Base-by-base conservation (phyloP, 2,329 filamentous ascomycete species). In the Fusarium sp. region DNA sequence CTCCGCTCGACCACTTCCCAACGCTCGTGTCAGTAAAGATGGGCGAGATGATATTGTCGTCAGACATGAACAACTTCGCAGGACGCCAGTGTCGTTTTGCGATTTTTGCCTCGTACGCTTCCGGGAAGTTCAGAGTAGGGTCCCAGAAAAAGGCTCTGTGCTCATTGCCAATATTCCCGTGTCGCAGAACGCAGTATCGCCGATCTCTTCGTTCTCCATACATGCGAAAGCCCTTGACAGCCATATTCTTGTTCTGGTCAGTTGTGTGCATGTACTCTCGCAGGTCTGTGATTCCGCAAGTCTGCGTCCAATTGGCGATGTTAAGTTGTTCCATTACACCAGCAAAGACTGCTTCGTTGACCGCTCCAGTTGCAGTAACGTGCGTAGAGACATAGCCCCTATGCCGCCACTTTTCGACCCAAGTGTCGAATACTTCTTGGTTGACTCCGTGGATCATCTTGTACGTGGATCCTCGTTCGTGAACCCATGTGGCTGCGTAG, bases 161-260 rank as follows among this genome's bases (percentile, higher is more conserved):
- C 21, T 71, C 47, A 20, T 69, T 67, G 39, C 44, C 52, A 3
- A 59, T 15, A 17, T 69, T 71, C n/a, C 67, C 51, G 38, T 71
- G 49, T 3, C 44, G 48, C 7, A 71, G 4, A 14, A 71, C 36
- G 11, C 68, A 71, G 39, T 71, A 71, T 36, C 38, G 48, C 19
- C 54, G 55, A 7, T 71, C 21, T 1, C 50, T 6, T 1, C 54
- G 7, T 9, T 64, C 65, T 6, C 63, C 65, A 12, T 69, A 71
- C 66, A 65, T 62, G 3, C 54, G 50, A 4, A 68, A 65, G 12
- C 54, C 53, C 38, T 65, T 57, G 8, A 51, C n/a, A 9, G 40
- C 42, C 51, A 71, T 20, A 12, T 45, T 6, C 6, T 19, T 48
- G 19, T 39, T 50, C 20, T 11, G 21, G n/a, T 11, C 15, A 3